Evolutionary conservation across 2,329 filamentous ascomycete genomes (phyloP).

Genomic region (Ophiostoma sp.): DNA sequence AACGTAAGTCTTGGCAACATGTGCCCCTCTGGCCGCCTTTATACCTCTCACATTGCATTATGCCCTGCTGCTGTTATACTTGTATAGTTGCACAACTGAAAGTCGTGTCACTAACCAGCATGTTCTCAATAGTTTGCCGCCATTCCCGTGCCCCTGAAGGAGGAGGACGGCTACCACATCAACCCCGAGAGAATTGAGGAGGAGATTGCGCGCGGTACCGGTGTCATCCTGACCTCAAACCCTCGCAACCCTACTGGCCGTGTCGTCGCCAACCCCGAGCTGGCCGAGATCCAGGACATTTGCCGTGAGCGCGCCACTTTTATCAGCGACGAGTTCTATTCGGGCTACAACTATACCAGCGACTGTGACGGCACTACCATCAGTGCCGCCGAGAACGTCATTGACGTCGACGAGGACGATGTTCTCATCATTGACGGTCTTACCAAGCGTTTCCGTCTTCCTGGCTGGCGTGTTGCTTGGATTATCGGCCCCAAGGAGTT

Average conservation of each 20-base stretch:
- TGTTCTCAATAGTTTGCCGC: slow-evolving; percentile 62
- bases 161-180: slow-evolving; percentile 87
- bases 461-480: slow-evolving; percentile 96
- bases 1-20: slow-evolving; percentile 52
- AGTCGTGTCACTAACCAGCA: not conserved
- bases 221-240: slow-evolving; percentile 90
- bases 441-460: slow-evolving; percentile 93
- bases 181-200: slow-evolving; percentile 89
- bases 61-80: not conserved
- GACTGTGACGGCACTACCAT: slow-evolving; percentile 87
- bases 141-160: slow-evolving; percentile 77
- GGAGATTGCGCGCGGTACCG: slow-evolving; percentile 78
- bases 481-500: slow-evolving; percentile 95
- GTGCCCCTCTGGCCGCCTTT: not conserved
- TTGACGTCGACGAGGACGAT: slow-evolving; percentile 83
- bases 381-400: slow-evolving; percentile 80
- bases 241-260: slow-evolving; percentile 90
- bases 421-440: slow-evolving; percentile 93
- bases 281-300: slow-evolving; percentile 87
- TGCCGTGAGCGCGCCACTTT: slow-evolving; percentile 85
- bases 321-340: slow-evolving; percentile 96
- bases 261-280: slow-evolving; percentile 76
- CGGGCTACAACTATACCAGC: slow-evolving; percentile 91
- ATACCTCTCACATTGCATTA: not conserved
- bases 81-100: slow-evolving; percentile 3